Conservation (phyloP, 768 basidiomycete genomes). For the Daedalea quercina region DNA sequence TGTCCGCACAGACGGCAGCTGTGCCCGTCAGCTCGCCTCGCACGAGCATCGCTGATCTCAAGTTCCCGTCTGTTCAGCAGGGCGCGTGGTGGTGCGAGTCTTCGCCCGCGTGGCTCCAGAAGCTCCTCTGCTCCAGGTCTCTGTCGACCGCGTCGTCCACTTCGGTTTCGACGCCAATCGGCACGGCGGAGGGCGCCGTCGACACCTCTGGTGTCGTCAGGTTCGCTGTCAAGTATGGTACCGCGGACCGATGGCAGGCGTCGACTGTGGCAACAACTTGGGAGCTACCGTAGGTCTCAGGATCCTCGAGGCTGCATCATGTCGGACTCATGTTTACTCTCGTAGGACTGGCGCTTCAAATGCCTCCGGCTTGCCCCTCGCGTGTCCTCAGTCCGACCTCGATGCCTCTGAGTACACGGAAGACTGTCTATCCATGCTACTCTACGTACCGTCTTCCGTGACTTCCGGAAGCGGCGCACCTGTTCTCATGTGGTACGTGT, state of each 20-base stretch:
- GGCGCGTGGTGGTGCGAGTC: constrained; percentile 35
- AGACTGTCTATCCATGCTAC: constrained; percentile 76
- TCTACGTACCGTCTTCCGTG: constrained; percentile 55
- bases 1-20: constrained; percentile 22
- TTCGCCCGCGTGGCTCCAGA: constrained; percentile 34
- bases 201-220: constrained; percentile 44
- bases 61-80: neutral
- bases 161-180: constrained; percentile 42
- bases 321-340: neutral
- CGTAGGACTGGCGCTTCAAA: constrained; percentile 45
- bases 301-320: neutral
- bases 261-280: constrained; percentile 50
- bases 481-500: constrained; percentile 53
- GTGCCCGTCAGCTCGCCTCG: constrained; percentile 18
- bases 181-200: constrained; percentile 45
- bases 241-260: constrained; percentile 52
- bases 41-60: constrained; percentile 1
- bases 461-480: constrained; percentile 30
- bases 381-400: constrained; percentile 62
- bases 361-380: constrained; percentile 50
- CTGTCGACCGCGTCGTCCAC: constrained; percentile 10
- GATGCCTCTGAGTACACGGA: constrained; percentile 50
- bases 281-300: constrained; percentile 53
- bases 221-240: constrained; percentile 64
- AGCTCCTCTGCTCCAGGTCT: neutral